Base-by-base conservation (phyloP, 305 asterid species). In the Fraxinus sp. region DNA sequence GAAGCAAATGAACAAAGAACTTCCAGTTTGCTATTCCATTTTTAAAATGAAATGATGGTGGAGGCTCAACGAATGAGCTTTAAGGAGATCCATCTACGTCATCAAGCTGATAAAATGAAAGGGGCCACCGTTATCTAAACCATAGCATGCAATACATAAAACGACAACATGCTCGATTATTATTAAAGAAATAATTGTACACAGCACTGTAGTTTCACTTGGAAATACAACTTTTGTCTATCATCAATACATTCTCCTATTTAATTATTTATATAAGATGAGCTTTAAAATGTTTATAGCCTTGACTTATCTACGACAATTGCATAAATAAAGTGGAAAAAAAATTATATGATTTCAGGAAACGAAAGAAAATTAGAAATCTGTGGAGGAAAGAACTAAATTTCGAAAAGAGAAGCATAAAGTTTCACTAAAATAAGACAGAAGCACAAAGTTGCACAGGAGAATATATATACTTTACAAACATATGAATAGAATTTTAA, bases 371-470 rank as follows among this genome's bases (percentile, higher is more conserved):
- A 62, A 22, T 6, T 22, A 62, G 32, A 62, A 62, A 64, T 64
- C 72, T 64, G 32, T 20, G 3, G 24, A 39, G 46, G 26, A 77
- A 32, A 77, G 20, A 43, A 55, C 78, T 6, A 82, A 75, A 39
- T 37, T 24, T 62, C 20, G 41, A 35, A n/a, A 43, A 2, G 49
- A 39, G 35, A 82, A 80, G 41, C 30, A 59, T 6, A 77, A 6
- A 64, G 52, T 32, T 66, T 59, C 55, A 16, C 37, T 59, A 64
- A 9, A 20, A 20, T 74, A 72, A 81, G 75, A 39, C 73, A 75
- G 39, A 84, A 43, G 55, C 78, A 78, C 71, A 43, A 81, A 74
- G 32, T 76, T 59, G 26, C 36, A 64, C 81, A 59, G 49, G 26
- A 1, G 18, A 49, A 49, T 8, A 77, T 68, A 68, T 24, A 71